Base-by-base conservation (phyloP, 1,139 yeast genomes). In the Suhomyces taliae region DNA sequence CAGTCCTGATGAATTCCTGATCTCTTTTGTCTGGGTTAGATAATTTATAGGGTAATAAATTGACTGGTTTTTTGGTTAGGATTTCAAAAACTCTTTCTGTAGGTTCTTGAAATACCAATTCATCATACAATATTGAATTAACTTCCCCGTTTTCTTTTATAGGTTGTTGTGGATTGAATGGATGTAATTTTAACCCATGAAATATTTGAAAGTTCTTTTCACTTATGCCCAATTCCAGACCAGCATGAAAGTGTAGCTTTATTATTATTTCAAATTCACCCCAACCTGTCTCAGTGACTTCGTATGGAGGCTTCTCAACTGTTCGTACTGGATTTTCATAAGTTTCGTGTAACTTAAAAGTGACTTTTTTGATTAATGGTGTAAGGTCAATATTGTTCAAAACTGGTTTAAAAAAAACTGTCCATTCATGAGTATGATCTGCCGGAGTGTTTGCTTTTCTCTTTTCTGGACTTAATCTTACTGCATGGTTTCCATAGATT, bases 271-370 rank as follows among this genome's bases (percentile, higher is more conserved):
- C 99, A 68, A 93, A 93, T 66, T 93, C 99, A 52, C 99, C 99
- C 99, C 99, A 93, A 0, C 99, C 99, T 0, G 98, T 89, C 62
- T 95, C 99, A 1, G 97, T 88, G 11, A 93, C 91, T 64, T 91
- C 95, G 59, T 87, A 93, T 0, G 99, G 99, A 2, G 97, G 97
- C 33, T 76, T 66, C 54, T 93, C 99, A 7, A 93, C 77, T 1
- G 95, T 78, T 48, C 99, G 72, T 14, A 90, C 82, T 1, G 97
- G 83, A 56, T 85, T 88, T 10, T 86, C 87, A 60, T 93, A 93
- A 0, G 99, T 93, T 55, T 93, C 99, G 65, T 93, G 99, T 35
- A 93, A 74, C 64, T 95, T 93, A 74, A 91, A 93, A 0, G 93
- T 91, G 2, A 95, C 98, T 63, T 89, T 86, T 59, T 91, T 91